Conservation (phyloP, 352 stramenopile species). For the Globisporangium barbulae region DNA sequence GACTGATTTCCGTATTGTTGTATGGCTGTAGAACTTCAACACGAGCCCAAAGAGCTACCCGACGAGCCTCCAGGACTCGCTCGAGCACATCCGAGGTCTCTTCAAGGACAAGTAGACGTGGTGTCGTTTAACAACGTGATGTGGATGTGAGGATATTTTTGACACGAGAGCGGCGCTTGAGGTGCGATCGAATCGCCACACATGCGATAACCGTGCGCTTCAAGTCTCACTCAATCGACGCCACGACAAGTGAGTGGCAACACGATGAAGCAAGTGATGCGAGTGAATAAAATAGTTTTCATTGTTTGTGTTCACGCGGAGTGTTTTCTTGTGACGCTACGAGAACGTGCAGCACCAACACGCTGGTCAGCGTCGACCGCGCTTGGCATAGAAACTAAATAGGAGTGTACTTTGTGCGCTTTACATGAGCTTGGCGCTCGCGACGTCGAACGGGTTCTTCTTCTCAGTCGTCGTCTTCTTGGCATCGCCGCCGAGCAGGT, state of each 20-base stretch:
- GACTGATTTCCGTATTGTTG: neutral
- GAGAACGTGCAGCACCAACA: neutral
- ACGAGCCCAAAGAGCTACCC: constrained; percentile 50
- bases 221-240: neutral
- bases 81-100: constrained; percentile 37
- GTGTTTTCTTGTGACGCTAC: neutral
- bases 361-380: neutral
- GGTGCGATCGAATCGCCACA: neutral
- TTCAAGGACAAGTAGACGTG: constrained; percentile 22
- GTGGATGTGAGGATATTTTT: neutral
- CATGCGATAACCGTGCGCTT: neutral
- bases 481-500: constrained; percentile 41
- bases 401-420: neutral
- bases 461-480: constrained; percentile 14
- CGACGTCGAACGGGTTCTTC: constrained; percentile 59
- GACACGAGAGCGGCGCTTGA: neutral
- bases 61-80: constrained; percentile 56
- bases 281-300: constrained; percentile 10
- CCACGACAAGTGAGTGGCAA: neutral
- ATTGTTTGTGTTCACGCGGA: neutral
- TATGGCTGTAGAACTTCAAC: constrained; percentile 49
- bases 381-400: constrained; percentile 5
- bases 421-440: constrained; percentile 71
- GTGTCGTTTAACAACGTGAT: neutral
- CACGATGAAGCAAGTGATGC: neutral